phyloP scores from a whole-genome alignment of 768 basidiomycete genomes.

The Lenzites betulinus region DNA sequence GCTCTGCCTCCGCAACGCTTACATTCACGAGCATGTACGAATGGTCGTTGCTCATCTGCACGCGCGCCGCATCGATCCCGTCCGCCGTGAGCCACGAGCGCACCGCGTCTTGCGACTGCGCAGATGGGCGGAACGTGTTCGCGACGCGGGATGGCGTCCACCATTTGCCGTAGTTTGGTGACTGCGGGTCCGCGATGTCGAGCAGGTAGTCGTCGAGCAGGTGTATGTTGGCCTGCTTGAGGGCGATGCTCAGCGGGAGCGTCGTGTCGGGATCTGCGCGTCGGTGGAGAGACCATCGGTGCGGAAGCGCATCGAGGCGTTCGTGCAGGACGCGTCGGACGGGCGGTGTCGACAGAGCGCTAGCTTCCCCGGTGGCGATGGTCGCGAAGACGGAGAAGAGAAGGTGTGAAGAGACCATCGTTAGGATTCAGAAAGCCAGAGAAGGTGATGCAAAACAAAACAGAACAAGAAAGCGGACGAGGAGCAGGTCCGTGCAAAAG shows the following conservation, averaged over 20 bases:
- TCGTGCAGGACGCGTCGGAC: conserved; percentile 9
- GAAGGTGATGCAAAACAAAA: neutral
- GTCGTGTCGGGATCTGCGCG: conserved; percentile 34
- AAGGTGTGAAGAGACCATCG: neutral
- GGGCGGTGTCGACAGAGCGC: neutral
- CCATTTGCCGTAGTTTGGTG: conserved; percentile 38
- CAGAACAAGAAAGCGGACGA: neutral
- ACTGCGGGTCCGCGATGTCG: conserved; percentile 40
- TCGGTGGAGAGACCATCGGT: conserved; percentile 42
- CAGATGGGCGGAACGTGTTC: conserved; percentile 34
- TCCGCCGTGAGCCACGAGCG: conserved; percentile 34
- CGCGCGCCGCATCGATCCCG: conserved; percentile 30
- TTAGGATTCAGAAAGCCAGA: neutral
- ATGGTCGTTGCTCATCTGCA: conserved; percentile 35
- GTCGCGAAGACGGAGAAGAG: neutral
- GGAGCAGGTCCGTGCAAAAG: neutral
- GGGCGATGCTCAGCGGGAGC: conserved; percentile 38
- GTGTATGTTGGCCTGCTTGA: conserved; percentile 38
- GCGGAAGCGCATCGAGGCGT: conserved; percentile 28
- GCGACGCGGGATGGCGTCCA: conserved; percentile 36
- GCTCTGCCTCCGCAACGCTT: conserved; percentile 44
- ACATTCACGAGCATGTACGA: conserved; percentile 36
- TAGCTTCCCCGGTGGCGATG: neutral
- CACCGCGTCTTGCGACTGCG: conserved; percentile 32
- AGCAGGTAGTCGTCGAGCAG: conserved; percentile 34